Evolutionary conservation across 306 rosid genomes (phyloP).

Genomic region (Vigna trinervia): DNA sequence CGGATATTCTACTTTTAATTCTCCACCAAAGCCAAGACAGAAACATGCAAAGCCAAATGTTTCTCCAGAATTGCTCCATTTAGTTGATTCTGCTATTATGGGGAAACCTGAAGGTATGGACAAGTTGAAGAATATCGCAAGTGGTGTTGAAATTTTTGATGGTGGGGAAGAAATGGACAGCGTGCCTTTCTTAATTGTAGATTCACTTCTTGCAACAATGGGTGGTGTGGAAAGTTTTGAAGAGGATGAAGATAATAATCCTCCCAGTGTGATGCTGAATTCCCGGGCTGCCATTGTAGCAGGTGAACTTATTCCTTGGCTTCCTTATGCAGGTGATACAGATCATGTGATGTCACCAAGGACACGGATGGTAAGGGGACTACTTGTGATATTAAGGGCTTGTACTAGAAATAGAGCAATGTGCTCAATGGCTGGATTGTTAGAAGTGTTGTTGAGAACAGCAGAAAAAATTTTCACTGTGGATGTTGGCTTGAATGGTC

Average conservation of each 20-base stretch:
- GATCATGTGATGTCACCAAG: slow-evolving; percentile 84
- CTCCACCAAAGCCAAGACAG: slow-evolving; percentile 72
- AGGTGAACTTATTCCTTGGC: slow-evolving; percentile 95
- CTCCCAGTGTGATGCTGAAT: slow-evolving; percentile 97
- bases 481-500: slow-evolving; percentile 70
- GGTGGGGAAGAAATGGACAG: slow-evolving; percentile 76
- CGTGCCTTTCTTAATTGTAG: slow-evolving; percentile 81
- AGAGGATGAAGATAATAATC: slow-evolving; percentile 90
- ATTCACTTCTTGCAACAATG: slow-evolving; percentile 97
- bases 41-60: slow-evolving; percentile 84
- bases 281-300: slow-evolving; percentile 98
- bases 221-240: slow-evolving; percentile 99
- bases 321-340: slow-evolving; percentile 81
- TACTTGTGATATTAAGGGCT: slow-evolving; percentile 91
- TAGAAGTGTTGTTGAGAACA: slow-evolving; percentile 81
- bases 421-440: slow-evolving; percentile 95
- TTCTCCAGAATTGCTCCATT: slow-evolving; percentile 93
- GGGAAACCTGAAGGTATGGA: slow-evolving; percentile 95
- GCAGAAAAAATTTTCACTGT: slow-evolving; percentile 76
- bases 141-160: slow-evolving; percentile 78
- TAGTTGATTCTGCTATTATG: slow-evolving; percentile 99
- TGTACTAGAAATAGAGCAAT: slow-evolving; percentile 98
- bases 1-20: slow-evolving; percentile 65
- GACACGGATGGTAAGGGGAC: slow-evolving; percentile 94
- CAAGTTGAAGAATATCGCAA: slow-evolving; percentile 85